Evolutionary conservation across 345 rosid species (phyloP).

Genomic region (Geranium brycei): DNA sequence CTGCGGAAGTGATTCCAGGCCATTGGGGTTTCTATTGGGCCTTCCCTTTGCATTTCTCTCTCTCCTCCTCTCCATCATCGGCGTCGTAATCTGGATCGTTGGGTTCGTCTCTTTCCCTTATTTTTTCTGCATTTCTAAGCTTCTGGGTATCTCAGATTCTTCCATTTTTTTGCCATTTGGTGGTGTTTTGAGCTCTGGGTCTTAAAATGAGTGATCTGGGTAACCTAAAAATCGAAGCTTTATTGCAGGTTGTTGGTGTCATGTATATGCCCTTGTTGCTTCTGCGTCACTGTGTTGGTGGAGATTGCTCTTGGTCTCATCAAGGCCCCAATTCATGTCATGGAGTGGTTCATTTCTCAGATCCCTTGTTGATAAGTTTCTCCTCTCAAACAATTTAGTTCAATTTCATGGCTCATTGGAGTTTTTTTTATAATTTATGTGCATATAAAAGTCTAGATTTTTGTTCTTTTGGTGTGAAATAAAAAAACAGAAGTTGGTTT

Average conservation of each 20-base stretch:
- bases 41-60: constrained; percentile 80
- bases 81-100: constrained; percentile 62
- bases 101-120: constrained; percentile 34
- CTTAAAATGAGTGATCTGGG: neutral
- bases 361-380: constrained; percentile 35
- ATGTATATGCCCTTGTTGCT: constrained; percentile 59
- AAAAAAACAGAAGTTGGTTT: no score
- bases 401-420: no score
- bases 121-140: neutral
- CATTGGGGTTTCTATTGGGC: constrained; percentile 75
- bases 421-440: neutral
- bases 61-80: constrained; percentile 59
- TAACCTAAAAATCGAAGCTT: neutral
- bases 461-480: no score
- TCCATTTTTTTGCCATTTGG: neutral
- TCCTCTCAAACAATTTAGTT: neutral
- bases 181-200: neutral
- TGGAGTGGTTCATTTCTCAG: constrained; percentile 59
- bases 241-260: constrained; percentile 50
- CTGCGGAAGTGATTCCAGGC: constrained; percentile 52
- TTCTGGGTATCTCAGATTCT: neutral
- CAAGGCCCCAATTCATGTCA: constrained; percentile 51
- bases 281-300: constrained; percentile 47
- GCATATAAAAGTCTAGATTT: no score
- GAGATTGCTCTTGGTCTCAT: constrained; percentile 52